These are phyloP conservation scores for Coniochaeta ligniaria DNA, from an alignment of 2,329 filamentous ascomycete species.

Conservation along the genomic window DNA sequence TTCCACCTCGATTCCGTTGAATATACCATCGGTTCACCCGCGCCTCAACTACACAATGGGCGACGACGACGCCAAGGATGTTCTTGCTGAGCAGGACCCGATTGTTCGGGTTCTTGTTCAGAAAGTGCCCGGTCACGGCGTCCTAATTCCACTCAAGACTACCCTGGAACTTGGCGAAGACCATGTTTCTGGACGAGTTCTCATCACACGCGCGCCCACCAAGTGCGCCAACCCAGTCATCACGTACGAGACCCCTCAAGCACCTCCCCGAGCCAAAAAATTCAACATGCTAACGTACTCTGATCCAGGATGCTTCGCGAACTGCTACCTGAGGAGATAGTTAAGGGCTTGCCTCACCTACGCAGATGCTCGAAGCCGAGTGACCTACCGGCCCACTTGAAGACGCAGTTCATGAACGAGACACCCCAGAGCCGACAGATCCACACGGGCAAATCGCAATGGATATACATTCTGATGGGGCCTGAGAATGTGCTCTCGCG, in stretches of 20 bases:
- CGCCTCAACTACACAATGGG: conserved; percentile 8
- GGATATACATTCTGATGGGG: conserved; percentile 52
- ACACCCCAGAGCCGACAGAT: conserved; percentile 45
- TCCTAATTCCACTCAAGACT: conserved; percentile 57
- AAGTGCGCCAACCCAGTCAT: conserved; percentile 67
- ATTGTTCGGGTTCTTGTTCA: conserved; percentile 23
- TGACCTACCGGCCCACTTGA: conserved; percentile 60
- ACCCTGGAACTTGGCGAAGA: conserved; percentile 55
- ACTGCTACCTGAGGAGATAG: conserved; percentile 51
- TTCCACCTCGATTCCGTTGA: neutral
- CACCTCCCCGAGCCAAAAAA: neutral
- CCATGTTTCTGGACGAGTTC: conserved; percentile 53
- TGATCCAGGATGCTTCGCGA: conserved; percentile 43
- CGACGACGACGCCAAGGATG: conserved; percentile 6
- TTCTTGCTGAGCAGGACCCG: conserved; percentile 21
- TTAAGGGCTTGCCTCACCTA: conserved; percentile 62
- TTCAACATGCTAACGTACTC: conserved; percentile 18
- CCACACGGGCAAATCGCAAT: conserved; percentile 52
- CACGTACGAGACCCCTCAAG: conserved; percentile 43
- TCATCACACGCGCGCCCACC: conserved; percentile 65
- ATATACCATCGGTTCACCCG: neutral
- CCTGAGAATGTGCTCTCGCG: conserved; percentile 43
- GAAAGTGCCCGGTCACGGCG: conserved; percentile 32
- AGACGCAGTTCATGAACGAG: conserved; percentile 53
- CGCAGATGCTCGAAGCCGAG: conserved; percentile 68